Base-by-base conservation (phyloP, 2,329 filamentous ascomycete species). In the Tolypocladium inflatum region DNA sequence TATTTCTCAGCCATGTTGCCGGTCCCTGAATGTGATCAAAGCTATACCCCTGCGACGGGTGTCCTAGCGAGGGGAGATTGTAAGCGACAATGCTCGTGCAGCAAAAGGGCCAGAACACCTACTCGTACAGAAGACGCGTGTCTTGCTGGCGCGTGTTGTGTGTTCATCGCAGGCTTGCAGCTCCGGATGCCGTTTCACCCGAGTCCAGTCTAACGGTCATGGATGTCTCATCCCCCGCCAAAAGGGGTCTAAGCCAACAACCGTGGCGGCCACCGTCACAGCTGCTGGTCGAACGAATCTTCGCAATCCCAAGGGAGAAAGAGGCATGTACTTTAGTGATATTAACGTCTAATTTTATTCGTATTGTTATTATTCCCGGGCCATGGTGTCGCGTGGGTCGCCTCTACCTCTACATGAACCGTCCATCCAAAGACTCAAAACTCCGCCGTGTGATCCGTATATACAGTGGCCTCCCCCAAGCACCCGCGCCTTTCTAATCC, bases 401-500 rank as follows among this genome's bases (percentile, higher is more conserved):
- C 54, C n/a, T 37, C 41, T 55, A 45, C 54, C n/a, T 37, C 41
- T 55, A 45, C 54, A 38, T 48, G 54, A n/a, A 48, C 33, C n/a
- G 54, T 41, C 13, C 26, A 43, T 37, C 39, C 54, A 26, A 35
- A 17, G 54, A 21, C 39, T 35, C 26, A 19, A 38, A n/a, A 45
- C 54, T 35, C 54, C 23, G 17, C 13, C 19, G 38, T 30, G 39
- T n/a, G 11, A 55, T 13, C 54, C 10, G 39, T 26, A 53, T 23
- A 42, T 48, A 37, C 30, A 39, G 11, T 30, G 42, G 21, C 33
- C 26, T n/a, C 13, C 33, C 33, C 23, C 37, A 23, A 39, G 23
- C 23, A 23, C 35, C 4, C 26, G 19, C 17, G 9, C 33, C 33
- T 15, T 26, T 26, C 54, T 74, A 74, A 57, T 83, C 76, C 67